These are phyloP conservation scores for Picea glauca DNA, from an alignment of 75 land plant genomes.

Conservation along the genomic window DNA sequence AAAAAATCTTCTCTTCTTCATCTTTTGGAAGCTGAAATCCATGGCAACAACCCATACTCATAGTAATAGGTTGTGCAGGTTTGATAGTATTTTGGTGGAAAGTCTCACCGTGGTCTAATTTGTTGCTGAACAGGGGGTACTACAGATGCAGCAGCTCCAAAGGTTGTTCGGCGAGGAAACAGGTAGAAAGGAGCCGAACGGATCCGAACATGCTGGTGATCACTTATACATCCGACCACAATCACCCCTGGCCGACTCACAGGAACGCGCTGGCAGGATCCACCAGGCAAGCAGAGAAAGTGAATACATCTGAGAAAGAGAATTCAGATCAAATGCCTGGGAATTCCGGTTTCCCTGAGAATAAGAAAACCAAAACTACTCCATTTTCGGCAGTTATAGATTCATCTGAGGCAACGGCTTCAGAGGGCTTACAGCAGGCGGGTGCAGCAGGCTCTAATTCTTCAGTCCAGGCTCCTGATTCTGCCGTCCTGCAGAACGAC, in stretches of 20 bases:
- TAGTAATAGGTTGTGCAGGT: too few species aligned
- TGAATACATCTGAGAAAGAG: slow-evolving; percentile 5
- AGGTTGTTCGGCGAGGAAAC: slow-evolving; percentile 57
- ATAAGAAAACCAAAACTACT: not conserved
- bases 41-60: too few species aligned
- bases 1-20: too few species aligned
- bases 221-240: slow-evolving; percentile 64
- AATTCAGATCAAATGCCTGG: not conserved
- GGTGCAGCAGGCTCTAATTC: not conserved
- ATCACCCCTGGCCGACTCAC: slow-evolving; percentile 65
- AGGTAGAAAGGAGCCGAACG: slow-evolving; percentile 49
- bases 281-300: slow-evolving; percentile 17
- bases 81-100: too few species aligned
- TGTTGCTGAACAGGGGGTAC: slow-evolving; percentile 34
- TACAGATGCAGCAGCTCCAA: slow-evolving; percentile 68
- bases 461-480: slow-evolving; percentile 2
- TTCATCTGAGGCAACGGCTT: not conserved
- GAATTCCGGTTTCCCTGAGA: not conserved
- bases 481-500: slow-evolving; percentile 13
- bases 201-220: slow-evolving; percentile 58
- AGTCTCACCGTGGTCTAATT: not conserved
- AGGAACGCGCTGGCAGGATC: slow-evolving; percentile 67
- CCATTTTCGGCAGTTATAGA: not conserved
- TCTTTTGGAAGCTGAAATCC: too few species aligned
- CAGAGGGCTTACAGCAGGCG: not conserved